phyloP scores from a whole-genome alignment of 2,329 filamentous ascomycete species.

The Sclerotinia trifoliorum region DNA sequence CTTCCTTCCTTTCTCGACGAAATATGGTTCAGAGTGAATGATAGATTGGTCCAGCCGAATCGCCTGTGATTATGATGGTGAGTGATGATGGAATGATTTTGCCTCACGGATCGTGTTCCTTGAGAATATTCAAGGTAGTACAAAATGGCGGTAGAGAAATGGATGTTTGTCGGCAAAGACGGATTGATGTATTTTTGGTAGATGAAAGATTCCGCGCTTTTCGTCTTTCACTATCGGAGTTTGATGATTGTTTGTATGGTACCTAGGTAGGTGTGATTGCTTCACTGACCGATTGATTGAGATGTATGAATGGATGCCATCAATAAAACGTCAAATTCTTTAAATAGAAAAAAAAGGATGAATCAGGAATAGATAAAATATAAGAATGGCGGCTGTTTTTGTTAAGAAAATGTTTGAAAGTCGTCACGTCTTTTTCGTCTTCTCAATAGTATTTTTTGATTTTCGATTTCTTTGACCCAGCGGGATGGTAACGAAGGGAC shows the following conservation, averaged over 20 bases:
- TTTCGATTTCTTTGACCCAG: conserved; percentile 30
- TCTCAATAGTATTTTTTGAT: neutral
- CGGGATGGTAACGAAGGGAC: conserved; percentile 36
- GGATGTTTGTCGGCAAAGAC: neutral
- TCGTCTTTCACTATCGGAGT: neutral
- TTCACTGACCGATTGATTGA: neutral
- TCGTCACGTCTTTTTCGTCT: neutral
- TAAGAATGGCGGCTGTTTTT: neutral
- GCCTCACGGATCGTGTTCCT: conserved; percentile 16
- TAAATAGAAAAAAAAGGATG: conserved; percentile 1
- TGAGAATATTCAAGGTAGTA: conserved; percentile 5
- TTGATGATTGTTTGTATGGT: neutral
- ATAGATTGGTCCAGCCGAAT: conserved; percentile 17
- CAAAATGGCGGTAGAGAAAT: neutral
- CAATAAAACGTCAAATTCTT: conserved; percentile 9
- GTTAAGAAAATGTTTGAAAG: too few relatives aligned
- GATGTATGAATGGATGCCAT: neutral
- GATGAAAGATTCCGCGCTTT: neutral
- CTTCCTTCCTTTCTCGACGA: neutral
- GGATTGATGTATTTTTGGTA: neutral
- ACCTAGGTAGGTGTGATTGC: neutral
- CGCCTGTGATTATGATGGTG: neutral
- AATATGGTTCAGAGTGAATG: neutral
- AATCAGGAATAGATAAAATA: neutral
- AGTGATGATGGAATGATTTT: conserved; percentile 4